These are phyloP conservation scores for Globisporangium camurandrum DNA, from an alignment of 352 stramenopile species.

Conservation along the genomic window DNA sequence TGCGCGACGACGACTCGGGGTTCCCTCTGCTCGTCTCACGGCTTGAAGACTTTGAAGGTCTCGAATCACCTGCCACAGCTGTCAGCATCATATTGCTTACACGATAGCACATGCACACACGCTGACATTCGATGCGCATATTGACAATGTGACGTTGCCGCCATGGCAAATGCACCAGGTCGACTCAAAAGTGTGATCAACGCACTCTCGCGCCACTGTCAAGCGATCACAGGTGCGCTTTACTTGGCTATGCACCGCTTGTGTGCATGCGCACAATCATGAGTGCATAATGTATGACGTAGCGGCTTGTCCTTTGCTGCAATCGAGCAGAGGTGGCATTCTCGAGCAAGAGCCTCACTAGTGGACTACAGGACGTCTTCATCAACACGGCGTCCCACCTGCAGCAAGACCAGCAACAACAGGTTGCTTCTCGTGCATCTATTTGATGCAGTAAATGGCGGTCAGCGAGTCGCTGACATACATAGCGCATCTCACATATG, in stretches of 20 bases:
- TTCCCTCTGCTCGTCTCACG: constrained; percentile 22
- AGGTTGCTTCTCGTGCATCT: too few species aligned
- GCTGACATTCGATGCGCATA: neutral
- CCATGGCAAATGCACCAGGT: too few species aligned
- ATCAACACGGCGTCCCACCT: neutral
- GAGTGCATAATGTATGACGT: too few species aligned
- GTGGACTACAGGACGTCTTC: constrained; percentile 9
- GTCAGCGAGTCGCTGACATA: too few species aligned
- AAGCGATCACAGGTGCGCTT: constrained; percentile 44
- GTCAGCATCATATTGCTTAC: too few species aligned
- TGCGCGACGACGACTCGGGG: neutral
- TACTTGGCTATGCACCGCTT: too few species aligned
- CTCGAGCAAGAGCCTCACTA: constrained; percentile 14
- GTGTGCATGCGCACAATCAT: too few species aligned
- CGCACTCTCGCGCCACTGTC: constrained; percentile 41
- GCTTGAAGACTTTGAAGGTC: constrained; percentile 38
- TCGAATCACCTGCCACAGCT: too few species aligned
- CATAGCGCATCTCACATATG: too few species aligned
- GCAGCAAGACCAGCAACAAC: neutral
- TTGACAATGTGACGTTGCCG: too few species aligned
- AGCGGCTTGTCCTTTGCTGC: too few species aligned
- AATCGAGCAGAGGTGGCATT: constrained; percentile 13
- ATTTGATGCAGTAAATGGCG: too few species aligned
- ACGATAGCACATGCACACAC: neutral
- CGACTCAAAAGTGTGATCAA: constrained; percentile 30